Evolutionary conservation across 2,329 filamentous ascomycete species (phyloP).

Genomic region (Cercospora beticola): DNA sequence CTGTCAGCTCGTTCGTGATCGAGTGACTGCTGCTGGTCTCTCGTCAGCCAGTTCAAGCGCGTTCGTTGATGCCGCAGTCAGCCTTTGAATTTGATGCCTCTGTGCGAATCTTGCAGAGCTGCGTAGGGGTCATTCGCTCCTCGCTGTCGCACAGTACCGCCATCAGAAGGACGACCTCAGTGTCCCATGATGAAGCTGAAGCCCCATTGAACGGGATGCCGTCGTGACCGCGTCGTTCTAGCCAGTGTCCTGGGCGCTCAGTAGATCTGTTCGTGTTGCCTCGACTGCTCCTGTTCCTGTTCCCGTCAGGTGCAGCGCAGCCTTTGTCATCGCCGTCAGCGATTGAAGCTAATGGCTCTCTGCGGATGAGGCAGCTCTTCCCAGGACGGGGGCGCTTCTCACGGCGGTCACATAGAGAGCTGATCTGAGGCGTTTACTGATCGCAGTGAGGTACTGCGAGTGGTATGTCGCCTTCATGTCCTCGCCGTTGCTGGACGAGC

Average conservation of each 20-base stretch:
- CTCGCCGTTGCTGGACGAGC: not conserved
- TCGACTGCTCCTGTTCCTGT: no score
- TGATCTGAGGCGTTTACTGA: no score
- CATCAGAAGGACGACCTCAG: not conserved
- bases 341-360: not conserved
- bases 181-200: not conserved
- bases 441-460: no score
- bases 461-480: no score
- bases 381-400: not conserved
- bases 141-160: not conserved
- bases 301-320: no score
- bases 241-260: no score
- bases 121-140: not conserved
- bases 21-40: no score
- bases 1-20: no score
- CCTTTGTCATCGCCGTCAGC: not conserved
- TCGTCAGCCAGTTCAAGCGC: no score
- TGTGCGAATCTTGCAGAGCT: not conserved
- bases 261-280: no score
- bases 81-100: not conserved
- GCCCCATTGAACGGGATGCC: not conserved
- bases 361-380: not conserved
- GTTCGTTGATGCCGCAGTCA: not conserved
- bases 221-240: no score
- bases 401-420: no score